phyloP scores from a whole-genome alignment of 2,329 filamentous ascomycete species.

The Epichloe baconii region DNA sequence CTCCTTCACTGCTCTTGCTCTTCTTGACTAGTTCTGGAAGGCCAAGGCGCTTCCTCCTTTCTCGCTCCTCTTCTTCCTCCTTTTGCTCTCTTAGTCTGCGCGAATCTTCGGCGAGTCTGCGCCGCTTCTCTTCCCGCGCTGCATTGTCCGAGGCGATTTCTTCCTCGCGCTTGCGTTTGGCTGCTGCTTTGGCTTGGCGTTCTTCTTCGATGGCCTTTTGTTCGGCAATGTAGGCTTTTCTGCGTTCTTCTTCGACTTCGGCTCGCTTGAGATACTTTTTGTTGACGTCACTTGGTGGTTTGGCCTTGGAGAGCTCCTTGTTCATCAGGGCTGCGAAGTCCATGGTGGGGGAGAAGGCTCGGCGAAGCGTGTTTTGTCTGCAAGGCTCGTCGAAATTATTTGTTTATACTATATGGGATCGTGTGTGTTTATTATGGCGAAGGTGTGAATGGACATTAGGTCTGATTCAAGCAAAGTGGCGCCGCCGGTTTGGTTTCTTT shows the following conservation, averaged over 20 bases:
- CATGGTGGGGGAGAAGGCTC: constrained; percentile 38
- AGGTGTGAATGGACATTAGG: too few species aligned
- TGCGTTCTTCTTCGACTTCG: constrained; percentile 72
- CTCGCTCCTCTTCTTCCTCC: constrained; percentile 60
- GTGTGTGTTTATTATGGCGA: not conserved
- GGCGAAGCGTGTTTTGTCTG: not conserved
- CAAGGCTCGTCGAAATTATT: not conserved
- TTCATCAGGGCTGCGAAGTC: constrained; percentile 93
- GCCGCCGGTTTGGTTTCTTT: not conserved
- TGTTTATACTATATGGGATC: not conserved
- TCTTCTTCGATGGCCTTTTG: constrained; percentile 62
- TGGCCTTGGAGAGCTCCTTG: constrained; percentile 78
- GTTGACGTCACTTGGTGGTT: constrained; percentile 32
- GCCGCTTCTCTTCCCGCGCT: constrained; percentile 68
- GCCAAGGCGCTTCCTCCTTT: constrained; percentile 62
- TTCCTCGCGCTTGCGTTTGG: constrained; percentile 83
- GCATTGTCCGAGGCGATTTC: constrained; percentile 60
- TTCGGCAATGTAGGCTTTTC: constrained; percentile 68
- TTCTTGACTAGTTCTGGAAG: constrained; percentile 55
- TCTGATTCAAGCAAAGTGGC: too few species aligned
- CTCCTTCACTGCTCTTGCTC: constrained; percentile 23
- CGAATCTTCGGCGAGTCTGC: constrained; percentile 69
- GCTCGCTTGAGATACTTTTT: constrained; percentile 78
- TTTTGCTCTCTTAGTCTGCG: constrained; percentile 54
- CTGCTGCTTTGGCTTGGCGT: constrained; percentile 53